Conservation (phyloP, 2,329 filamentous ascomycete genomes). For the Aspergillus pseudotamarii region DNA sequence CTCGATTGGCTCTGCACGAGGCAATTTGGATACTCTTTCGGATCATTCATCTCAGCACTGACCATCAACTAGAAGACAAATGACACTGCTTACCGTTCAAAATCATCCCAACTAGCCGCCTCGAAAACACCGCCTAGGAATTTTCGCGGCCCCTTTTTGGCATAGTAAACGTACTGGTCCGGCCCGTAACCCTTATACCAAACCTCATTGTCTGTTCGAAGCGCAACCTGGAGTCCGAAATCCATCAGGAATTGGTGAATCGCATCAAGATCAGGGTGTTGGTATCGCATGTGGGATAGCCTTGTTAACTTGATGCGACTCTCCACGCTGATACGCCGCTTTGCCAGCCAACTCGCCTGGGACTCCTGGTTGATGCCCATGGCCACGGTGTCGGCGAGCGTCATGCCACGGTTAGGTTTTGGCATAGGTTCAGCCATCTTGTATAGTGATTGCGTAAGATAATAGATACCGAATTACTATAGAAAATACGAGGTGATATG, state of each 20-base stretch:
- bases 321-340: too few species aligned
- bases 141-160: conserved; percentile 17
- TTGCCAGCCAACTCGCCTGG: too few species aligned
- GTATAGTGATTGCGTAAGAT: too few species aligned
- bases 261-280: conserved; percentile 52
- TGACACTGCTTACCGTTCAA: conserved; percentile 23
- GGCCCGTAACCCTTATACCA: conserved; percentile 26
- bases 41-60: not conserved
- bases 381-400: too few species aligned
- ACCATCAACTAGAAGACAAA: not conserved
- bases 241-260: conserved; percentile 30
- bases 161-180: conserved; percentile 27
- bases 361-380: too few species aligned
- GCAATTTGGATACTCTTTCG: conserved; percentile 24
- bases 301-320: too few species aligned
- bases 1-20: conserved; percentile 32
- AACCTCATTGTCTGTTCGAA: conserved; percentile 25
- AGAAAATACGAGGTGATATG: too few species aligned
- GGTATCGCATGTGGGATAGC: conserved; percentile 57
- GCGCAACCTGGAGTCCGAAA: conserved; percentile 42
- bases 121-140: conserved; percentile 47
- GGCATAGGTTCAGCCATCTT: too few species aligned
- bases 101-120: conserved; percentile 29
- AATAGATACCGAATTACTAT: too few species aligned
- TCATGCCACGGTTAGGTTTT: too few species aligned